Evolutionary conservation across 2,329 filamentous ascomycete genomes (phyloP).

Genomic region (Fusarium sp.): DNA sequence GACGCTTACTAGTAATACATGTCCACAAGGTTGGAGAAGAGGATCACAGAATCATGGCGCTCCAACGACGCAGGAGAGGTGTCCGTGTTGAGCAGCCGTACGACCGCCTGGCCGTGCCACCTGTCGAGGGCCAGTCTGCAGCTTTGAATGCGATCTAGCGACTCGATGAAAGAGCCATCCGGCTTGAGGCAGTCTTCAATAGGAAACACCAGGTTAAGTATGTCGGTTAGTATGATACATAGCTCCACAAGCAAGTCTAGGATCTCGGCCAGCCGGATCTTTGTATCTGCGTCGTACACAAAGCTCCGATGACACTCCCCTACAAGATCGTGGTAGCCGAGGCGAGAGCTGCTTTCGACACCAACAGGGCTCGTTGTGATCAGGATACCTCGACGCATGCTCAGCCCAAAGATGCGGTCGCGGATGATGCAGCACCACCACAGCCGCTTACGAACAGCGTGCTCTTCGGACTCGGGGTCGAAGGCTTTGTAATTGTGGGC

Average conservation of each 20-base stretch:
- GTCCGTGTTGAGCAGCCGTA: constrained; percentile 51
- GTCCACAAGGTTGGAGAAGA: constrained; percentile 59
- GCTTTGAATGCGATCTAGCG: constrained; percentile 46
- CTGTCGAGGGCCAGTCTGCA: constrained; percentile 50
- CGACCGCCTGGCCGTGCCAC: constrained; percentile 52
- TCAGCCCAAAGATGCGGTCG: constrained; percentile 59
- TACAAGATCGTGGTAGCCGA: constrained; percentile 55
- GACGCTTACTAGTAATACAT: constrained; percentile 56
- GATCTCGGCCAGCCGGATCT: constrained; percentile 55
- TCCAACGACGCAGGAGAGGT: too few relatives aligned
- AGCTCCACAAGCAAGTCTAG: constrained; percentile 58
- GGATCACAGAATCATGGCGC: constrained; percentile 29
- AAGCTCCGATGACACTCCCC: constrained; percentile 56
- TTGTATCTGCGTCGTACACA: constrained; percentile 57
- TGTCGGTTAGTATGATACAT: constrained; percentile 57
- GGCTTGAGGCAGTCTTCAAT: constrained; percentile 53
- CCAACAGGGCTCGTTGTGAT: constrained; percentile 56
- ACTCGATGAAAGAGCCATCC: constrained; percentile 37
- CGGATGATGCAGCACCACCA: constrained; percentile 66
- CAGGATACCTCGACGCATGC: constrained; percentile 60
- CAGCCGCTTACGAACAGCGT: constrained; percentile 55
- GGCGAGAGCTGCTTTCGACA: constrained; percentile 49
- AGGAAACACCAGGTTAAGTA: constrained; percentile 57
- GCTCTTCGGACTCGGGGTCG: constrained; percentile 51
- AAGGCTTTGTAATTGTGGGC: constrained; percentile 46